These are phyloP conservation scores for Neurospora cerealis DNA, from an alignment of 495 filamentous ascomycete species.

Conservation along the genomic window DNA sequence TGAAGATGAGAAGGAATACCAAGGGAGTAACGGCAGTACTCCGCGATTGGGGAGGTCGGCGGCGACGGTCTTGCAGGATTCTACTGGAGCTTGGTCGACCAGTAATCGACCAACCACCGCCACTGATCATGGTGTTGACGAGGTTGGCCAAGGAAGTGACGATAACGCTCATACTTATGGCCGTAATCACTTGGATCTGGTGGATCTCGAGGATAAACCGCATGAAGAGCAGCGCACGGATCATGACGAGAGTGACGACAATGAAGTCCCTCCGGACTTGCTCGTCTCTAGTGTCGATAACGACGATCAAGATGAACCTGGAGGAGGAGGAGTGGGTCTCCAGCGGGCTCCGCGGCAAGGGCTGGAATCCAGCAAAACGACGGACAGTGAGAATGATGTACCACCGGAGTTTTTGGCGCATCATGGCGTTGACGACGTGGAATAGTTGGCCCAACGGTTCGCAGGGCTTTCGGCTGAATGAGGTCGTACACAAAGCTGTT, in stretches of 20 bases:
- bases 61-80: background rate
- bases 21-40: constrained; percentile 1
- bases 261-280: constrained; percentile 15
- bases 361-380: constrained; percentile 13
- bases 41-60: constrained; percentile 11
- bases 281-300: constrained; percentile 2
- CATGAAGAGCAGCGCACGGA: constrained; percentile 17
- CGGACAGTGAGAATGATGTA: constrained; percentile 29
- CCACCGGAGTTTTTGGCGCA: constrained; percentile 28
- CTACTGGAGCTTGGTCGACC: background rate
- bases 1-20: constrained; percentile 4
- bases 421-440: constrained; percentile 2
- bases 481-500: background rate
- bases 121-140: background rate
- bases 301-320: background rate
- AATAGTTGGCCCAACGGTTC: background rate
- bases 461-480: background rate
- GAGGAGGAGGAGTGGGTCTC: background rate
- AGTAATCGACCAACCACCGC: background rate
- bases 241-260: constrained; percentile 15
- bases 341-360: background rate
- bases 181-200: constrained; percentile 24
- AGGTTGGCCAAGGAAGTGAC: background rate
- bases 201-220: constrained; percentile 21
- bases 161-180: constrained; percentile 16